Conservation (phyloP, 129 eudicot genomes). For the Calendula officinalis region DNA sequence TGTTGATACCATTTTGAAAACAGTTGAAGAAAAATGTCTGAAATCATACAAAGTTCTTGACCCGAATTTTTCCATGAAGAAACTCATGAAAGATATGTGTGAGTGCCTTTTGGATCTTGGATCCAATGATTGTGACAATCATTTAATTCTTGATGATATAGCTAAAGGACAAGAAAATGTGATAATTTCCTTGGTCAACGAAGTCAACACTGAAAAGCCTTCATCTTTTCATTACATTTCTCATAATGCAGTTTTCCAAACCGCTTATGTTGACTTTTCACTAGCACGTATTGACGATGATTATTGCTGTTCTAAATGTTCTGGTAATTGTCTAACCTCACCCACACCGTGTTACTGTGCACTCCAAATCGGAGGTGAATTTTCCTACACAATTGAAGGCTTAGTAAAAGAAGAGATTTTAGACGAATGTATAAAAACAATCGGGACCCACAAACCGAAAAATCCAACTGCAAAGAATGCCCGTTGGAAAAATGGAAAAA, state of each 20-base stretch:
- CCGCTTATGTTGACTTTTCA: constrained; percentile 63
- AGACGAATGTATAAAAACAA: constrained; percentile 55
- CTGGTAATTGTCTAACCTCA: constrained; percentile 57
- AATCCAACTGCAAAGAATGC: constrained; percentile 67
- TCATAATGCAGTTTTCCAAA: constrained; percentile 62
- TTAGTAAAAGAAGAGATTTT: constrained; percentile 66
- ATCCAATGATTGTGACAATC: constrained; percentile 26
- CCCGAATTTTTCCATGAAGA: constrained; percentile 53
- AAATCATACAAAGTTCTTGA: constrained; percentile 48
- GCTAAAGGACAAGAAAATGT: constrained; percentile 77
- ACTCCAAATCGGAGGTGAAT: constrained; percentile 55
- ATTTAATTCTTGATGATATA: constrained; percentile 38
- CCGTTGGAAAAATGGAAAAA: constrained; percentile 67
- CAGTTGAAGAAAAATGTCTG: constrained; percentile 55
- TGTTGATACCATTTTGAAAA: constrained; percentile 47
- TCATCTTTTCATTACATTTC: constrained; percentile 71
- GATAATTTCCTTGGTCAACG: constrained; percentile 53
- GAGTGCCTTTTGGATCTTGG: constrained; percentile 50
- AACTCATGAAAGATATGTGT: constrained; percentile 70
- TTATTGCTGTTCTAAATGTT: constrained; percentile 61
- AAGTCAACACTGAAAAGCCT: constrained; percentile 51
- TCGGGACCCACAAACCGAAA: constrained; percentile 54
- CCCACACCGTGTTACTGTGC: constrained; percentile 67
- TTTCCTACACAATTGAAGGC: constrained; percentile 71
- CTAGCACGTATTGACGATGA: constrained; percentile 62